Base-by-base conservation (phyloP, 306 rosid genomes). In the Rubus parviflorus region DNA sequence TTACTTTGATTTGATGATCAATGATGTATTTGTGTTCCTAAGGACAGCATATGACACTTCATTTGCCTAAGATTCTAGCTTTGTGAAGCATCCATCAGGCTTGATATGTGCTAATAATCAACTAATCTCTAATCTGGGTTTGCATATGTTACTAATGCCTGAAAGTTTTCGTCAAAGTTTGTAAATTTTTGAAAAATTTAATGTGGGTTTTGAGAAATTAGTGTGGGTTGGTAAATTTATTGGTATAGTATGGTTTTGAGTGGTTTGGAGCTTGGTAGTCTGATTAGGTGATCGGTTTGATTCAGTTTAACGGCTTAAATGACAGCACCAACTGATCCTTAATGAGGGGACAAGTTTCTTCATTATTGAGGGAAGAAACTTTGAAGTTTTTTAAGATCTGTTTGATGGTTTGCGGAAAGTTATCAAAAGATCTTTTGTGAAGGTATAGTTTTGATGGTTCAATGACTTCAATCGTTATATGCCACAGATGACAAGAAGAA, bases 401-500 rank as follows among this genome's bases (percentile, higher is more conserved):
- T 45, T 43, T 23, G 56, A 13, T 20, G 5, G 8, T 23, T 46
- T 62, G n/a, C 43, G 35, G 6, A 62, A 62, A 15, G 68, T 2
- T 40, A 30, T 30, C 35, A 16, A 17, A 6, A 4, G 7, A 2
- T 41, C 23, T 6, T 38, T 40, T 16, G 30, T 4, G 12, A 49
- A 49, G 25, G 58, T 49, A 49, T 3, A 8, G 25, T 17, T 49
- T 49, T 49, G 38, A 48, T 35, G 75, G 62, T 20, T 67, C 45
- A 67, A 4, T 2, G 3, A 23, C 57, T 53, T 53, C 23, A 6
- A 8, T 54, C 14, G 19, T 42, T 42, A 7, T n/a, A 20, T 67
- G 14, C 60, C 8, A 40, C 73, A 83, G 86, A 38, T 57, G 83
- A 79, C 72, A 77, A 61, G 13, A 43, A 64, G 65, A 83, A 83